phyloP scores from a whole-genome alignment of 768 basidiomycete genomes.

The Coprinopsis strossmayeri region DNA sequence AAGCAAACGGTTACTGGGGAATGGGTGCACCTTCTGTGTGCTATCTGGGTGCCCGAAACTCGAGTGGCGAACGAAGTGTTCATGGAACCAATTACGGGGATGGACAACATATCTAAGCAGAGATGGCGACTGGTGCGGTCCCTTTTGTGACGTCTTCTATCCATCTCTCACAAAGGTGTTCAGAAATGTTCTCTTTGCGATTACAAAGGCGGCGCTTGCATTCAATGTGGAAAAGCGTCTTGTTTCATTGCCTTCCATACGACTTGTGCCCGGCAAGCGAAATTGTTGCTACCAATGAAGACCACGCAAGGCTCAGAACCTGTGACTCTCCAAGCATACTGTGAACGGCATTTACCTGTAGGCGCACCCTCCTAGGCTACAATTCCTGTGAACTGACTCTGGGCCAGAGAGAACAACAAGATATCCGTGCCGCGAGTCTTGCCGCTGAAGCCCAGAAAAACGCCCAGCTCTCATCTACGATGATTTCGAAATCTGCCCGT shows the following conservation, averaged over 20 bases:
- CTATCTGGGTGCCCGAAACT: conserved; percentile 96
- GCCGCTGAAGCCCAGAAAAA: conserved; percentile 42
- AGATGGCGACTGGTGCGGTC: conserved; percentile 86
- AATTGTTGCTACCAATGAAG: conserved; percentile 84
- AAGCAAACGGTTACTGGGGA: conserved; percentile 91
- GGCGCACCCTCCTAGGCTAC: conserved; percentile 20
- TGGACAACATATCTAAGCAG: conserved; percentile 81
- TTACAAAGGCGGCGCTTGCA: conserved; percentile 71
- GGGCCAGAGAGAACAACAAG: conserved; percentile 59
- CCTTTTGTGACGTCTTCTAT: no score
- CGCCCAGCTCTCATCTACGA: conserved; percentile 30
- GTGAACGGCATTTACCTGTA: conserved; percentile 89
- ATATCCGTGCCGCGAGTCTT: conserved; percentile 49
- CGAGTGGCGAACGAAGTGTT: conserved; percentile 90
- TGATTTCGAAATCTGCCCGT: conserved; percentile 70
- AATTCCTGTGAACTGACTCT: not conserved
- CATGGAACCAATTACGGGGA: conserved; percentile 95
- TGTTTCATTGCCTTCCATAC: conserved; percentile 94
- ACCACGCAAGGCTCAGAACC: conserved; percentile 69
- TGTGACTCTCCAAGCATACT: conserved; percentile 70
- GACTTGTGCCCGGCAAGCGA: conserved; percentile 87
- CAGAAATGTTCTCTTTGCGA: conserved; percentile 47
- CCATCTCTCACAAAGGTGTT: no score
- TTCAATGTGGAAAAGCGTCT: conserved; percentile 86
- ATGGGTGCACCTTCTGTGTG: conserved; percentile 95